Evolutionary conservation across 106 monocot species (phyloP), one percentile per base, ranked within the genome.

Genomic region (Hemerocallis citrina): DNA sequence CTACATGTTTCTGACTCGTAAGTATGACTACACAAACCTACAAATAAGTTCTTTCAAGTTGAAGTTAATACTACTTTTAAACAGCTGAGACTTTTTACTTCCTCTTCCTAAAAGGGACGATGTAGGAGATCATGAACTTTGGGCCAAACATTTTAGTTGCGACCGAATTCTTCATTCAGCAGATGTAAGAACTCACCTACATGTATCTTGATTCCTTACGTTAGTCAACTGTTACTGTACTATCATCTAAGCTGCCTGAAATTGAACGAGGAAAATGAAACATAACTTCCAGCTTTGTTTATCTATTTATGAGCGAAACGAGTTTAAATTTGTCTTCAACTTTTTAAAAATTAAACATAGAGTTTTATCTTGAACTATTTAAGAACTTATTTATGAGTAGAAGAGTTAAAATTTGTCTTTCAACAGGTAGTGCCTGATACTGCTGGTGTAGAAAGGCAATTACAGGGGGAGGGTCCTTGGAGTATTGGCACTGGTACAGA

Each of bases 1-100:
- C 64, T 85, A 78, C 70, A 79, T 94, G 85, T 89, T 94, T 65
- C 60, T 94, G 70, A 89, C 89, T 57, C 89, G 86, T 37, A 89
- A 63, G 93, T 94, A 89, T 47, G 71, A 63, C 60, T 13, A 50
- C 10, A 15, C 10, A 42, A 42, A 34, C 15, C n/a, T 12, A 42
- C 20, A 3, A 52, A 41, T n/a, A 36, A 17, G 34, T 21, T 58
- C 39, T 61, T 35, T 22, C 54, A 24, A 40, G 24, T 63, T 16
- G 25, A 41, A 48, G 24, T 55, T 2, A 3, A 17, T 20, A 33
- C n/a, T 36, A 48, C n/a, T 22, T 45, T 37, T 48, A n/a, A n/a
- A n/a, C n/a, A 42, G 45, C 21, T 32, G 30, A 22, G n/a, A 51
- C n/a, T 33, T 48, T 10, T 34, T 29, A 13, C 23, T 22, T 37